A percentile compares a stretch with the other conserved stretches of the same genome.
phyloP scores from a whole-genome alignment of 2,329 filamentous ascomycete species.

The Verticillium tricorpus region DNA sequence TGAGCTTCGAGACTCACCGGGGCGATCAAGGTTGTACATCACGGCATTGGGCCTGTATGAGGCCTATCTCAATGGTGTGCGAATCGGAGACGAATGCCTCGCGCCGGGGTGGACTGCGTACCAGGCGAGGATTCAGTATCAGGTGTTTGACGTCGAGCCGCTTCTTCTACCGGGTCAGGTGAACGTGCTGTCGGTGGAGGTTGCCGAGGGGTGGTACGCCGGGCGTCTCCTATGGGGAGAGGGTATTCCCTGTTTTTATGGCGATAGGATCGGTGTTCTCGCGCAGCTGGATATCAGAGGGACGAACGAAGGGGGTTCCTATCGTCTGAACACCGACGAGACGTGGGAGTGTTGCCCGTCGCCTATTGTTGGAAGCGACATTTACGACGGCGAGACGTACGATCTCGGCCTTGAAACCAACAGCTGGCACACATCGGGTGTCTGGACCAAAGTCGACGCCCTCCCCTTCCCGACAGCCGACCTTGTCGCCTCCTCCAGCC shows the following conservation, averaged over 20 bases:
- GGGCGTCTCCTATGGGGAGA: constrained; percentile 29
- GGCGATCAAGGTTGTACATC: constrained; percentile 28
- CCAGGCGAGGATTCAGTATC: too few relatives aligned
- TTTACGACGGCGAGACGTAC: constrained; percentile 51
- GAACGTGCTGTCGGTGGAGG: constrained; percentile 40
- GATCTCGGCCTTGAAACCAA: constrained; percentile 28
- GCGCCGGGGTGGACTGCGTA: too few relatives aligned
- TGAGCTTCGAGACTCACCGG: neutral
- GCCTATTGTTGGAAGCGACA: constrained; percentile 30
- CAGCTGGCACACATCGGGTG: constrained; percentile 5
- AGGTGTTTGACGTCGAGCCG: constrained; percentile 25
- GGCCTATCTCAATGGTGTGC: constrained; percentile 30
- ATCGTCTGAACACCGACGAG: constrained; percentile 12
- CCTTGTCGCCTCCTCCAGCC: too few relatives aligned
- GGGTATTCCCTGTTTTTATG: constrained; percentile 26
- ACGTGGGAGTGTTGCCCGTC: constrained; percentile 29
- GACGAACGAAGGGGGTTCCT: constrained; percentile 14
- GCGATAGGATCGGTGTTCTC: constrained; percentile 31
- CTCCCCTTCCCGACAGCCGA: too few relatives aligned
- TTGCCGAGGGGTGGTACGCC: constrained; percentile 48
- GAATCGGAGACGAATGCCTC: constrained; percentile 23
- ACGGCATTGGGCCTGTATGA: constrained; percentile 30
- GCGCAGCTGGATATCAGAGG: constrained; percentile 32
- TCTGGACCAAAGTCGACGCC: too few relatives aligned
- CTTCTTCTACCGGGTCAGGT: constrained; percentile 21